Percentiles rank a stretch among this genome's conserved stretches.
Evolutionary conservation across 2,329 filamentous ascomycete genomes (phyloP).

Genomic region (Venturia effusa): DNA sequence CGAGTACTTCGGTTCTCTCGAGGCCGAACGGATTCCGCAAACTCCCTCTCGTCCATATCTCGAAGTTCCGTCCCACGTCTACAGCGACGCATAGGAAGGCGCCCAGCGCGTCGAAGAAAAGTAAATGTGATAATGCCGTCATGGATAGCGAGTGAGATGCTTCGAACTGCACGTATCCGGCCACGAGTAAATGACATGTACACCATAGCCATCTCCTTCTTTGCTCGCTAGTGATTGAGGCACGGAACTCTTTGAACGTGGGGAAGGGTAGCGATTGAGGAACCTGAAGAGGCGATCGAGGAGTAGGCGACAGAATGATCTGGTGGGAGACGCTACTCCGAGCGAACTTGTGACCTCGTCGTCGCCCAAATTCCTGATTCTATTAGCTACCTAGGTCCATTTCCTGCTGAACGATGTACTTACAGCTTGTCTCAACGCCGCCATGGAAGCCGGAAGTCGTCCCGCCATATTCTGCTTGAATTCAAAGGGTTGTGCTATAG

Average conservation of each 20-base stretch:
- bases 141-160: constrained; percentile 80
- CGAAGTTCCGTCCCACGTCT: constrained; percentile 90
- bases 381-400: not conserved
- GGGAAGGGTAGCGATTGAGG: constrained; percentile 88
- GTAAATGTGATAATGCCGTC: constrained; percentile 82
- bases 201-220: constrained; percentile 79
- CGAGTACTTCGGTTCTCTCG: constrained; percentile 84
- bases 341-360: constrained; percentile 94
- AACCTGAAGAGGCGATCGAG: constrained; percentile 74
- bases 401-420: not conserved
- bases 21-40: constrained; percentile 89
- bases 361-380: constrained; percentile 70
- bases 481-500: constrained; percentile 68
- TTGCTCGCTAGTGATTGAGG: constrained; percentile 83
- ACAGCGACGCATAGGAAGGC: constrained; percentile 85
- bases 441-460: constrained; percentile 59
- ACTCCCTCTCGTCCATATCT: constrained; percentile 89
- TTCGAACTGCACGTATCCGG: constrained; percentile 74
- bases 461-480: constrained; percentile 57
- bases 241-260: constrained; percentile 76
- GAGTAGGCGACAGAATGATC: constrained; percentile 88
- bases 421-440: constrained; percentile 17
- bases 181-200: constrained; percentile 73
- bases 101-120: constrained; percentile 91
- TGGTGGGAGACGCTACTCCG: constrained; percentile 94